These are phyloP conservation scores for Neurospora sp. DNA, from an alignment of 2,329 filamentous ascomycete species.

Conservation along the genomic window DNA sequence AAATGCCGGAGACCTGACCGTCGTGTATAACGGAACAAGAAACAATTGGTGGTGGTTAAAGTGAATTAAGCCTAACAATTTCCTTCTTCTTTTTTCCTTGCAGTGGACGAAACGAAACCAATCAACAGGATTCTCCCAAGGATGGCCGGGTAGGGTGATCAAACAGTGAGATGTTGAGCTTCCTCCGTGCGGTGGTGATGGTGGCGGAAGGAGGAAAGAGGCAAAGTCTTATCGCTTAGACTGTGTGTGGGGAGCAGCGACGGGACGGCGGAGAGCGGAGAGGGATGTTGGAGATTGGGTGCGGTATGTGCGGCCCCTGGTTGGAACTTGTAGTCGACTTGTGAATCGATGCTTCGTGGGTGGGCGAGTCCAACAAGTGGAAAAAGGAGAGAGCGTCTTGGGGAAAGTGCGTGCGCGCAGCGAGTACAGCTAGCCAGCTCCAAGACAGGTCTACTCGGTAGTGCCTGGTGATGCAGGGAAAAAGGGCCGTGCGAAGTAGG, in stretches of 20 bases:
- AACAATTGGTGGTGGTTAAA: conserved; percentile 24
- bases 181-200: conserved; percentile 6
- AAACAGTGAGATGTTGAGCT: conserved; percentile 14
- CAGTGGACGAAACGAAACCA: conserved; percentile 29
- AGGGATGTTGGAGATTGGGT: background rate
- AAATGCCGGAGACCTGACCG: conserved; percentile 7
- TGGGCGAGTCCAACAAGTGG: background rate
- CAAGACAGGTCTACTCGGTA: background rate
- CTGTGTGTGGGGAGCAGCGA: background rate
- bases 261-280: background rate
- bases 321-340: background rate
- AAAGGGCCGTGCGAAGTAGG: conserved; percentile 19
- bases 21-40: conserved; percentile 16
- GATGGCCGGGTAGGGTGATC: conserved; percentile 22
- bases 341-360: background rate
- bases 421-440: background rate
- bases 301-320: background rate
- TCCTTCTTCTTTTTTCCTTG: background rate
- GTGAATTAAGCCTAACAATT: conserved; percentile 24
- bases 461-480: background rate
- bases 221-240: background rate
- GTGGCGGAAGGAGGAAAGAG: background rate
- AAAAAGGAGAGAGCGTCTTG: background rate
- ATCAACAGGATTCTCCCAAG: conserved; percentile 22
- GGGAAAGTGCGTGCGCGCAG: background rate